Base-by-base conservation (phyloP, 257 asterid genomes). In the Solanum bukasovii region DNA sequence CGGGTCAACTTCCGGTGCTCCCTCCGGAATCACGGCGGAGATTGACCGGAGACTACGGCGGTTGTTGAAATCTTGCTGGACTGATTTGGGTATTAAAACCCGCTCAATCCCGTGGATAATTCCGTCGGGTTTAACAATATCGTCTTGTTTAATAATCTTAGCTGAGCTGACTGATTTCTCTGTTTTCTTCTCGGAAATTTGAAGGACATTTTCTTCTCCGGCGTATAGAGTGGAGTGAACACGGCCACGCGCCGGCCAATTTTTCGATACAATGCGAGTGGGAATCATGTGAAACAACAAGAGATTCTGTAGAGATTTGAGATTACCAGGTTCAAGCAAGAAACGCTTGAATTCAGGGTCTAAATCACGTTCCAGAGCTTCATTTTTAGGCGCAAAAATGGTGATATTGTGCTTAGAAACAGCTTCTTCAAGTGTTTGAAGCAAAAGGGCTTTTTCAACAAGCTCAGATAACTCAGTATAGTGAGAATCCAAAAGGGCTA, bases 1-100 rank as follows among this genome's bases (percentile, higher is more conserved):
- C 3, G 99, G 98, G 94, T 97, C 99, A 13, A 95, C 94, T 38
- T 92, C 99, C 31, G 99, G 99, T 0, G 99, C 99, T 3, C 99
- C 99, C 34, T 90, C 81, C 0, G 99, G 99, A 2, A 95, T 0
- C 1, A 96, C 96, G 13, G 99, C 99, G 29, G 99, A 93, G 86
- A 95, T 94, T 85, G 98, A 59, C 6, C 89, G 56, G 86, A 96
- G 85, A 89, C 95, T 96, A 14, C 99, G 91, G 21, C 99, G 90
- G 16, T 94, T 91, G 71, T 88, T 88, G 88, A 88, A 88, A 84
- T 75, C 90, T 75, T 84, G 88, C 18, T 88, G 90, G 2, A 88
- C 90, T 0, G 90, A 88, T 42, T 88, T 88, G 34, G 90, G 99
- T 40, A 88, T 88, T 71, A 88, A 40, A 27, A 88, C 88, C 27